Percentiles rank a stretch among this genome's conserved stretches.
Conservation (phyloP, 805 yeast genomes). For the Candida golubevii region DNA sequence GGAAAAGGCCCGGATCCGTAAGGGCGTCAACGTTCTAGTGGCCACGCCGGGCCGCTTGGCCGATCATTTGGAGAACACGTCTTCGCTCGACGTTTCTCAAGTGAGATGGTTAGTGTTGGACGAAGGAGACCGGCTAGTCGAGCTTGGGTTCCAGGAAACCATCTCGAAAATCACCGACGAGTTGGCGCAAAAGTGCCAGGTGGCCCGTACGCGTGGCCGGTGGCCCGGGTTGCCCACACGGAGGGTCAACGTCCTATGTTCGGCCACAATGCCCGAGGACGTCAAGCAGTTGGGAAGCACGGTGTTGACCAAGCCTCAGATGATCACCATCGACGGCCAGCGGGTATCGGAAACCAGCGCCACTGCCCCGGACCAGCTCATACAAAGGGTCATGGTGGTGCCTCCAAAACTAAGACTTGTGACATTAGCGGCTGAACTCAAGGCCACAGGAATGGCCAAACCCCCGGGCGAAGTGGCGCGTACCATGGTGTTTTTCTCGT, state of each 20-base stretch:
- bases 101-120: conserved; percentile 87
- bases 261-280: conserved; percentile 85
- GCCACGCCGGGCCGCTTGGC: conserved; percentile 96
- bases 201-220: conserved; percentile 30
- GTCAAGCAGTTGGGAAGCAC: conserved; percentile 79
- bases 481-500: conserved; percentile 83
- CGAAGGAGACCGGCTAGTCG: conserved; percentile 96
- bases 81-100: conserved; percentile 63
- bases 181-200: conserved; percentile 44
- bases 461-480: conserved; percentile 36
- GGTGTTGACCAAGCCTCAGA: conserved; percentile 67
- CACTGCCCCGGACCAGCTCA: conserved; percentile 85
- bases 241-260: conserved; percentile 80
- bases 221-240: conserved; percentile 61
- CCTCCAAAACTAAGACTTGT: conserved; percentile 92
- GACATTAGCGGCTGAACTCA: conserved; percentile 64
- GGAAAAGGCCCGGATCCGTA: conserved; percentile 91
- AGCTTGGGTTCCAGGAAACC: conserved; percentile 94
- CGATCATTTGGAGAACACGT: conserved; percentile 91
- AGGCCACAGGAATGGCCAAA: conserved; percentile 34
- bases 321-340: conserved; percentile 46
- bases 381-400: conserved; percentile 74
- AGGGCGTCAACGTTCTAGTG: conserved; percentile 93
- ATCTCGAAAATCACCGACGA: conserved; percentile 67
- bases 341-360: conserved; percentile 15